Evolutionary conservation across 495 filamentous ascomycete genomes (phyloP).

Genomic region (Recurvomyces mirabilis): DNA sequence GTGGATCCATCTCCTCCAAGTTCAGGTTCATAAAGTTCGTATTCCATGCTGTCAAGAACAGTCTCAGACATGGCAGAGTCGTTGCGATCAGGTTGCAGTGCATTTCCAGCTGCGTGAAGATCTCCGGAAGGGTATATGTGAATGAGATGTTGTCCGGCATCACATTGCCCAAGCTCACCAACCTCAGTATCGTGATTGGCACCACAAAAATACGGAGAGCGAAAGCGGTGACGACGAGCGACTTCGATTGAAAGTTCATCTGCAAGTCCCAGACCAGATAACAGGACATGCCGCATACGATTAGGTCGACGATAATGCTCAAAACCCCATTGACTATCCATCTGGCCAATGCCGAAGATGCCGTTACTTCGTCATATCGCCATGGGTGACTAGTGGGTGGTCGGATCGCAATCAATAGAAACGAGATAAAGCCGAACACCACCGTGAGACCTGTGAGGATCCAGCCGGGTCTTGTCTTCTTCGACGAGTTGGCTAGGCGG

Average conservation of each 20-base stretch:
- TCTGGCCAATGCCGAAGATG: background rate
- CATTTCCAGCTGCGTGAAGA: constrained; percentile 10
- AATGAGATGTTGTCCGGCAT: background rate
- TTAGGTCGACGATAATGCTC: background rate
- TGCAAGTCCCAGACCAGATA: constrained; percentile 10
- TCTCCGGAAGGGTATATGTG: background rate
- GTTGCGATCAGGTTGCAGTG: constrained; percentile 6
- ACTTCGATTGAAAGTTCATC: constrained; percentile 1
- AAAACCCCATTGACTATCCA: background rate
- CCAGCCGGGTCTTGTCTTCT: background rate
- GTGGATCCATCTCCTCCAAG: constrained; percentile 6
- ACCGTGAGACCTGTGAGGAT: background rate
- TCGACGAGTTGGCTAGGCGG: background rate
- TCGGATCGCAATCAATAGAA: background rate
- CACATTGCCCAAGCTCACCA: background rate
- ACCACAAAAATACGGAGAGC: background rate
- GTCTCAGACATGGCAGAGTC: constrained; percentile 8
- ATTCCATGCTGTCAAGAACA: constrained; percentile 7
- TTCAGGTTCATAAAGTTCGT: background rate
- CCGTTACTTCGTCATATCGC: background rate
- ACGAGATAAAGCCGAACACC: background rate
- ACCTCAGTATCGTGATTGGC: background rate
- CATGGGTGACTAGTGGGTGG: background rate
- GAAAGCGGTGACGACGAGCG: background rate
- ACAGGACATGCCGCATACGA: background rate